Evolutionary conservation across 495 filamentous ascomycete species (phyloP).

Genomic region (Aspergillus ostianus): DNA sequence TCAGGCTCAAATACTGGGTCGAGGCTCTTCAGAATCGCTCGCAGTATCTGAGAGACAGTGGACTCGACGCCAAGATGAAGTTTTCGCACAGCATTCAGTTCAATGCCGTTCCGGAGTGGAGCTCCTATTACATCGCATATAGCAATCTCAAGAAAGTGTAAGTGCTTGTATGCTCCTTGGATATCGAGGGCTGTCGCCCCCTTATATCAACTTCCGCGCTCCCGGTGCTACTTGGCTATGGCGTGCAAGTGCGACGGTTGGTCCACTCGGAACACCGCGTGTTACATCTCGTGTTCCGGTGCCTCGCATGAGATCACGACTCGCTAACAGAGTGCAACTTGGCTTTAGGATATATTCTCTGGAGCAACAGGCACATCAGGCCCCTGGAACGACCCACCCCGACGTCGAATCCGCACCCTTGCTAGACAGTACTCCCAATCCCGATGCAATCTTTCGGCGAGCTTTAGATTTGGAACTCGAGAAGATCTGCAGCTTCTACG

Average conservation of each 20-base stretch:
- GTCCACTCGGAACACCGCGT: background rate
- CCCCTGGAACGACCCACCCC: slow-evolving; percentile 41
- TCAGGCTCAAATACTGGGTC: slow-evolving; percentile 36
- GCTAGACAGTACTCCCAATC: slow-evolving; percentile 60
- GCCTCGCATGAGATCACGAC: slow-evolving; percentile 5
- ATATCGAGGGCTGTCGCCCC: background rate
- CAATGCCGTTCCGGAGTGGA: slow-evolving; percentile 99
- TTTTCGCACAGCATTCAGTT: slow-evolving; percentile 99
- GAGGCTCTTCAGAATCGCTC: slow-evolving; percentile 36
- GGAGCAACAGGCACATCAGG: slow-evolving; percentile 68
- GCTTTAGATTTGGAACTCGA: slow-evolving; percentile 88
- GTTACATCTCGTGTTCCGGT: background rate
- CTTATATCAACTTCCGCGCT: background rate
- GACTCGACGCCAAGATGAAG: slow-evolving; percentile 79
- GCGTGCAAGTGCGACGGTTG: background rate
- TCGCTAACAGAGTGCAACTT: slow-evolving; percentile 12
- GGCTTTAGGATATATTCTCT: slow-evolving; percentile 79
- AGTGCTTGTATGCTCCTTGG: slow-evolving; percentile 31
- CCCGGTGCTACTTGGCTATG: background rate
- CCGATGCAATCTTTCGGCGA: slow-evolving; percentile 73
- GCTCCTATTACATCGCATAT: slow-evolving; percentile 94
- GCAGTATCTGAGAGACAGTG: slow-evolving; percentile 27
- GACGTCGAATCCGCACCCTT: slow-evolving; percentile 86
- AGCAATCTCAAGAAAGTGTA: slow-evolving; percentile 98
- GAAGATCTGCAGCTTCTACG: slow-evolving; percentile 89